Evolutionary conservation across 2,329 filamentous ascomycete genomes (phyloP).

Genomic region (Grosmannia huntii): DNA sequence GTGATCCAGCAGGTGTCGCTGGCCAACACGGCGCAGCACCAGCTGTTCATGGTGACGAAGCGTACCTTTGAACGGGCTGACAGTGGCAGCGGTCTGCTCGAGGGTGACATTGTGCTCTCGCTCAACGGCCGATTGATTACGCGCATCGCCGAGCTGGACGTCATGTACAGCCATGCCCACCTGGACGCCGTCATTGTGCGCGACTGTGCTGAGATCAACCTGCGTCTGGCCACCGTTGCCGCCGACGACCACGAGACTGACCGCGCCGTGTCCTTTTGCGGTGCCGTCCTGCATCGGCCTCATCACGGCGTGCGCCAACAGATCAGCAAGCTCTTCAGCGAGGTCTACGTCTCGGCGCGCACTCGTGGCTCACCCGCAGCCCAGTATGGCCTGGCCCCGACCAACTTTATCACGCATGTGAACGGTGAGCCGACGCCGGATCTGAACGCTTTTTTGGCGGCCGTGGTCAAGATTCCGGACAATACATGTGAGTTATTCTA

Average conservation of each 20-base stretch:
- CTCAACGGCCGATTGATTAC: slow-evolving; percentile 90
- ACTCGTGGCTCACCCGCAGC: slow-evolving; percentile 73
- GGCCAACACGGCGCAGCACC: slow-evolving; percentile 83
- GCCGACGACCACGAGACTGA: slow-evolving; percentile 88
- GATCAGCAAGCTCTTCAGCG: slow-evolving; percentile 89
- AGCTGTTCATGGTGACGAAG: slow-evolving; percentile 93
- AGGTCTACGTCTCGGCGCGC: slow-evolving; percentile 87
- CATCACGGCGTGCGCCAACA: slow-evolving; percentile 96
- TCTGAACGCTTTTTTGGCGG: slow-evolving; percentile 64
- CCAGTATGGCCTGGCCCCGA: slow-evolving; percentile 84
- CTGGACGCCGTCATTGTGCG: slow-evolving; percentile 81
- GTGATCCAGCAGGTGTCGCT: slow-evolving; percentile 87
- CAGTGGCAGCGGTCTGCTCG: slow-evolving; percentile 48
- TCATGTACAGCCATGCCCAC: slow-evolving; percentile 84
- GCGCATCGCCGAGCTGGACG: slow-evolving; percentile 78
- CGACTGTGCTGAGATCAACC: slow-evolving; percentile 62
- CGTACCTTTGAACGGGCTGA: slow-evolving; percentile 51
- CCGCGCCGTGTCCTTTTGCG: slow-evolving; percentile 86
- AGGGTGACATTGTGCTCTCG: slow-evolving; percentile 86
- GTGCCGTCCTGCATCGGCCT: slow-evolving; percentile 81
- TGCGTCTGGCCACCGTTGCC: slow-evolving; percentile 73
- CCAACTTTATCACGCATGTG: slow-evolving; percentile 94
- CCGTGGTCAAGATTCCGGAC: slow-evolving; percentile 79
- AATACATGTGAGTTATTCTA: slow-evolving; percentile 60
- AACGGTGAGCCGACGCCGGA: slow-evolving; percentile 80